These are phyloP conservation scores for Macrocystidia cucumis DNA, from an alignment of 1,284 basidiomycete species.

Conservation along the genomic window DNA sequence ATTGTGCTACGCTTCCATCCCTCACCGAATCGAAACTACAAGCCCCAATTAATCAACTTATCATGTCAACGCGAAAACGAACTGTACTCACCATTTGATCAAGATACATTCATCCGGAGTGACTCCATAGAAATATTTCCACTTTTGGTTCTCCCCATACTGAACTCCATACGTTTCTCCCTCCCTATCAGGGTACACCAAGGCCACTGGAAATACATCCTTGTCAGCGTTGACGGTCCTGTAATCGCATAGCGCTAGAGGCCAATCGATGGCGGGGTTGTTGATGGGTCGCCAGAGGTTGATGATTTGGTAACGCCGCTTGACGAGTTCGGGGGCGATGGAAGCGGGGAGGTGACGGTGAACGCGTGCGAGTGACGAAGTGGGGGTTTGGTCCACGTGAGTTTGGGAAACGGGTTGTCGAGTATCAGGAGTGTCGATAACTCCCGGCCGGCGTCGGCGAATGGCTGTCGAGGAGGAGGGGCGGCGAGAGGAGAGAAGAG, in stretches of 20 bases:
- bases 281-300: slow-evolving; percentile 58
- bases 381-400: slow-evolving; percentile 40
- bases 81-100: slow-evolving; percentile 54
- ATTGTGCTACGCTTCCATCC: slow-evolving; percentile 41
- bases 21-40: slow-evolving; percentile 44
- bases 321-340: slow-evolving; percentile 29
- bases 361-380: slow-evolving; percentile 33
- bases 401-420: slow-evolving; percentile 28
- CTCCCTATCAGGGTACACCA: slow-evolving; percentile 44
- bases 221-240: slow-evolving; percentile 38
- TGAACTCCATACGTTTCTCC: slow-evolving; percentile 53
- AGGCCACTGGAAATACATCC: slow-evolving; percentile 42
- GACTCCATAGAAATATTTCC: slow-evolving; percentile 61
- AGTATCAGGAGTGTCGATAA: slow-evolving; percentile 21
- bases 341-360: slow-evolving; percentile 29
- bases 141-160: slow-evolving; percentile 45
- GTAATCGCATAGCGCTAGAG: slow-evolving; percentile 58
- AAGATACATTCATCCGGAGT: slow-evolving; percentile 55
- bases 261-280: slow-evolving; percentile 46
- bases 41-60: slow-evolving; percentile 4
- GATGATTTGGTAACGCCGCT: slow-evolving; percentile 47
- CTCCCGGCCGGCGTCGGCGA: slow-evolving; percentile 22
- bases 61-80: not conserved
- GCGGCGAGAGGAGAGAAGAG: not conserved
- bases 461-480: slow-evolving; percentile 21